Percentiles rank a stretch among this genome's conserved stretches.
Conservation (phyloP, 805 yeast genomes). For the Priceomyces castillae region DNA sequence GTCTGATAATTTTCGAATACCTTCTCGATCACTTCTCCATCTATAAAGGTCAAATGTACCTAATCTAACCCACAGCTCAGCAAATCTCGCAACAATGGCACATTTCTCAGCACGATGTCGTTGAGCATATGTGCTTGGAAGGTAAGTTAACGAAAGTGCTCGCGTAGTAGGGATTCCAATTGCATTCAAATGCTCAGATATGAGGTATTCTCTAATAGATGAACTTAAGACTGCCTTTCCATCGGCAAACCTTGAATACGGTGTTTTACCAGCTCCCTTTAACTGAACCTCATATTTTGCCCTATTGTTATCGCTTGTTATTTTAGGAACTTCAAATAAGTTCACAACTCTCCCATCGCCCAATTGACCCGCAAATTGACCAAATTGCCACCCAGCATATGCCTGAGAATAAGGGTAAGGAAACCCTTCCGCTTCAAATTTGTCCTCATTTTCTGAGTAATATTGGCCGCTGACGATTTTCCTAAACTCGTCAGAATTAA, state of each 20-base stretch:
- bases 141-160: constrained; percentile 66
- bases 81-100: constrained; percentile 80
- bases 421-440: constrained; percentile 16
- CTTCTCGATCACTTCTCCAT: constrained; percentile 65
- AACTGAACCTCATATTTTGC: constrained; percentile 65
- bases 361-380: constrained; percentile 92
- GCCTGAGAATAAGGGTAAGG: constrained; percentile 85
- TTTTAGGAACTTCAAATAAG: constrained; percentile 64
- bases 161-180: constrained; percentile 86
- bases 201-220: constrained; percentile 81
- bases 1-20: constrained; percentile 62
- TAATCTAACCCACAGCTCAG: constrained; percentile 81
- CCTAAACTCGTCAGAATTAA: constrained; percentile 44
- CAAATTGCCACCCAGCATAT: constrained; percentile 96
- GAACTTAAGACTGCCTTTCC: constrained; percentile 92
- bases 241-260: constrained; percentile 92
- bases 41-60: constrained; percentile 87
- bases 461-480: constrained; percentile 61
- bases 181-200: constrained; percentile 75
- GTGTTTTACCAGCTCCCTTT: constrained; percentile 91
- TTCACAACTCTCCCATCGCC: constrained; percentile 94
- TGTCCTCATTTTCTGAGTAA: constrained; percentile 29
- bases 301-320: constrained; percentile 16
- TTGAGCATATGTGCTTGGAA: constrained; percentile 77
- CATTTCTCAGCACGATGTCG: constrained; percentile 73